Conservation (phyloP, 352 stramenopile genomes). For the Saprolegnia parasitica region DNA sequence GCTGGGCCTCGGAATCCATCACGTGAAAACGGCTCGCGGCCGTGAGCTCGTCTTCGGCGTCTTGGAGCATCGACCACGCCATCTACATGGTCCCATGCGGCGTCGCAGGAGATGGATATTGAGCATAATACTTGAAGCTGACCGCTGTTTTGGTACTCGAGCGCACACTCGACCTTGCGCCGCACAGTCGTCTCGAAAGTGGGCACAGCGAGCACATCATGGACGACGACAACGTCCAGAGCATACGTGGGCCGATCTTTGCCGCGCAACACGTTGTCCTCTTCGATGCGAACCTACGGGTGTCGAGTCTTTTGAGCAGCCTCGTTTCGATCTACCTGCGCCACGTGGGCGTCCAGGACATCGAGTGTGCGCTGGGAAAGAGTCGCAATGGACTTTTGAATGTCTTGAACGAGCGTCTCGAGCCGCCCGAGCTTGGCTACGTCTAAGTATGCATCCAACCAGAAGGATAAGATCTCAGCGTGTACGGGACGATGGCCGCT, state of each 20-base stretch:
- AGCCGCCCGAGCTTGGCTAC: not conserved
- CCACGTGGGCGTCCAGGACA: conserved; percentile 6
- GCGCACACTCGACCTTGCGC: conserved; percentile 45
- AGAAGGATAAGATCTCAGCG: conserved; percentile 1
- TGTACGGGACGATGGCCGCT: not conserved
- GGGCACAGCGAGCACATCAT: conserved; percentile 49
- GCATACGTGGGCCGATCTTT: not conserved
- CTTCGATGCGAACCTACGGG: too few relatives aligned
- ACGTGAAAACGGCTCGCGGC: conserved; percentile 29
- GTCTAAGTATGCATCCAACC: not conserved
- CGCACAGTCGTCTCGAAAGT: conserved; percentile 38
- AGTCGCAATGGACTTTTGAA: conserved; percentile 1
- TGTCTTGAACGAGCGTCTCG: conserved; percentile 16
- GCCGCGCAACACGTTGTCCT: not conserved
- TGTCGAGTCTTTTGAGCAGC: not conserved
- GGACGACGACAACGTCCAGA: conserved; percentile 39
- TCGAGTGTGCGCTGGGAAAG: conserved; percentile 13
- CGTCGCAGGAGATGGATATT: not conserved
- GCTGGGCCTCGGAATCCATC: conserved; percentile 38
- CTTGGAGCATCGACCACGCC: conserved; percentile 47
- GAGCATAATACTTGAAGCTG: conserved; percentile 46
- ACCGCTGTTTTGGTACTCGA: conserved; percentile 61
- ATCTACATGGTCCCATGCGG: conserved; percentile 37
- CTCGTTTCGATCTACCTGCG: too few relatives aligned
- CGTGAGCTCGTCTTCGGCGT: conserved; percentile 39